Evolutionary conservation across 768 basidiomycete species (phyloP).

Genomic region (Lactarius trivialis): DNA sequence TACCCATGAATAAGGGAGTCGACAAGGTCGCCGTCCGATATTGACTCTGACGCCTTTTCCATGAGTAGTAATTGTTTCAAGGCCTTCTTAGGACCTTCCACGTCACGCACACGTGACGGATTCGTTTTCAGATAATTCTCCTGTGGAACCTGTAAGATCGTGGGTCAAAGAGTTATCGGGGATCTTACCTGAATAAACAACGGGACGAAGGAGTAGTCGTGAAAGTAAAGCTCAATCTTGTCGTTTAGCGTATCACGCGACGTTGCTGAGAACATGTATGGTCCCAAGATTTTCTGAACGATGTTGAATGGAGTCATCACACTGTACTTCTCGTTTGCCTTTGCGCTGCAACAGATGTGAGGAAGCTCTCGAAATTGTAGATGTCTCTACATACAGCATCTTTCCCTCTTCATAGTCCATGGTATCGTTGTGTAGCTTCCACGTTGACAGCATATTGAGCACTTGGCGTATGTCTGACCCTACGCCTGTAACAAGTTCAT

Average conservation of each 20-base stretch:
- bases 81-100: slow-evolving; percentile 54
- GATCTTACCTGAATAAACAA: slow-evolving; percentile 83
- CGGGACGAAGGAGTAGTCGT: slow-evolving; percentile 91
- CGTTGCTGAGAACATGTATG: slow-evolving; percentile 82
- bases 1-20: slow-evolving; percentile 93
- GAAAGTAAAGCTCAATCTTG: slow-evolving; percentile 95
- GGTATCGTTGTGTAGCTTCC: slow-evolving; percentile 73
- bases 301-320: slow-evolving; percentile 91
- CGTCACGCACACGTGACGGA: slow-evolving; percentile 52
- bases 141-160: slow-evolving; percentile 32
- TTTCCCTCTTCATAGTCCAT: slow-evolving; percentile 94
- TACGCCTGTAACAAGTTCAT: slow-evolving; percentile 81
- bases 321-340: slow-evolving; percentile 87
- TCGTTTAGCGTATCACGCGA: slow-evolving; percentile 77
- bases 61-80: slow-evolving; percentile 75
- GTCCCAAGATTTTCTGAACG: slow-evolving; percentile 82
- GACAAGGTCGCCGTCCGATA: slow-evolving; percentile 92
- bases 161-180: not conserved
- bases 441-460: slow-evolving; percentile 96
- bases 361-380: not conserved
- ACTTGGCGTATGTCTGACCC: slow-evolving; percentile 98
- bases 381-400: slow-evolving; percentile 55
- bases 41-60: slow-evolving; percentile 83
- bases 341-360: slow-evolving; percentile 33
- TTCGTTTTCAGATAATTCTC: slow-evolving; percentile 92